These are phyloP conservation scores for Clavispora carvajalis DNA, from an alignment of 805 yeast species.

Conservation along the genomic window DNA sequence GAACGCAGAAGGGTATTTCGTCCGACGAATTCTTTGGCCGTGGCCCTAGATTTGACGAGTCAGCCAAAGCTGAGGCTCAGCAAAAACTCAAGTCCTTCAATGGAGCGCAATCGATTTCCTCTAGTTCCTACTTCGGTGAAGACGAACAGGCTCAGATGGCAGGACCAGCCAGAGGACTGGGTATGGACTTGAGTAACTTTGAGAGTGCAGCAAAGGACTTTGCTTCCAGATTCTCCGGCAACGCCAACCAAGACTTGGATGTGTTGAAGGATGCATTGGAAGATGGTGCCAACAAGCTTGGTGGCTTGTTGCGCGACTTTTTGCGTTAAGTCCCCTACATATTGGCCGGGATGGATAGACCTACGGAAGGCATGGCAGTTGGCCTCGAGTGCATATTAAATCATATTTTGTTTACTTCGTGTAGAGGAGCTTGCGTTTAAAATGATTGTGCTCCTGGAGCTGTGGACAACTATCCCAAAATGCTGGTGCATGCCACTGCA, in stretches of 20 bases:
- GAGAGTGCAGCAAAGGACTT: conserved; percentile 57
- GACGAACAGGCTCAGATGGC: conserved; percentile 43
- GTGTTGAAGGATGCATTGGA: conserved; percentile 88
- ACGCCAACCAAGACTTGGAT: conserved; percentile 85
- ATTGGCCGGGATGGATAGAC: background rate
- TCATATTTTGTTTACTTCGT: no score
- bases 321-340: conserved; percentile 36
- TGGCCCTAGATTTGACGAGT: conserved; percentile 69
- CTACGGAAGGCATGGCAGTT: no score
- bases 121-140: conserved; percentile 89
- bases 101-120: conserved; percentile 88
- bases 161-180: conserved; percentile 10
- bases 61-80: conserved; percentile 73
- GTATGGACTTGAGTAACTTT: conserved; percentile 39
- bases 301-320: conserved; percentile 82
- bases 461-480: no score
- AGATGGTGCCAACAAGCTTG: conserved; percentile 86
- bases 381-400: background rate
- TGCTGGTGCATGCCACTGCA: no score
- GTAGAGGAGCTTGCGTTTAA: no score
- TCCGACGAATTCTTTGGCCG: conserved; percentile 94
- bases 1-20: conserved; percentile 88
- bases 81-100: conserved; percentile 74
- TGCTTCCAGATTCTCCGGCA: conserved; percentile 63
- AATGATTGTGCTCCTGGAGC: no score